phyloP scores from a whole-genome alignment of 257 asterid species.

The Coffea canephora region DNA sequence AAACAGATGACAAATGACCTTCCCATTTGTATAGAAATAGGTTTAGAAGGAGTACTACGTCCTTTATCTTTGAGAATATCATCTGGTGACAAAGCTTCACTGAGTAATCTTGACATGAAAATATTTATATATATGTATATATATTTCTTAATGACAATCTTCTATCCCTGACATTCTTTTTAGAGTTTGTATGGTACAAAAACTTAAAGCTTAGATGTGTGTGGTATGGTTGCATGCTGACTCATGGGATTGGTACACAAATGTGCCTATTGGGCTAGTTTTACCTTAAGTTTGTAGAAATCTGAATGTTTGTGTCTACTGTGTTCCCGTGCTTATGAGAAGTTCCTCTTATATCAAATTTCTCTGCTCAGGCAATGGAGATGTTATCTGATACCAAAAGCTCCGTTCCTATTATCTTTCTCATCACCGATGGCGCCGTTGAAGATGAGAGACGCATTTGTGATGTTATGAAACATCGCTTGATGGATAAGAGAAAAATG shows the following conservation, averaged over 20 bases:
- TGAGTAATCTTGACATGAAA: not conserved
- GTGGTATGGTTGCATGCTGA: not conserved
- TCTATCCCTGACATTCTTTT: not conserved
- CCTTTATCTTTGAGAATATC: not conserved
- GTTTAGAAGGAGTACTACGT: not conserved
- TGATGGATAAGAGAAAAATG: slow-evolving; percentile 40
- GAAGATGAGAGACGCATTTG: slow-evolving; percentile 85
- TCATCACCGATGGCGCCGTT: slow-evolving; percentile 89
- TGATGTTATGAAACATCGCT: slow-evolving; percentile 49
- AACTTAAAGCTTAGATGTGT: not conserved
- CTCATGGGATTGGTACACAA: not conserved
- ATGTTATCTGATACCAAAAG: slow-evolving; percentile 56
- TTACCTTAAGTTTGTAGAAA: not conserved
- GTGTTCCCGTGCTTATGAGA: not conserved
- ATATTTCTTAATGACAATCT: not conserved
- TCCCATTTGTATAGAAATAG: not conserved
- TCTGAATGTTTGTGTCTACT: not conserved
- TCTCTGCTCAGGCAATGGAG: slow-evolving; percentile 60
- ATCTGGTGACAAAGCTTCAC: not conserved
- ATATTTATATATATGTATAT: not conserved
- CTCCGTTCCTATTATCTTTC: slow-evolving; percentile 64
- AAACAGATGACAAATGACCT: not conserved
- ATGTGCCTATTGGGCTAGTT: not conserved
- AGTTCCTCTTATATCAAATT: slow-evolving; percentile 11
- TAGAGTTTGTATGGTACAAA: not conserved